Evolutionary conservation across 805 yeast genomes (phyloP), one percentile per base, ranked within the genome.

Genomic region (Jamesozyma rosinii): DNA sequence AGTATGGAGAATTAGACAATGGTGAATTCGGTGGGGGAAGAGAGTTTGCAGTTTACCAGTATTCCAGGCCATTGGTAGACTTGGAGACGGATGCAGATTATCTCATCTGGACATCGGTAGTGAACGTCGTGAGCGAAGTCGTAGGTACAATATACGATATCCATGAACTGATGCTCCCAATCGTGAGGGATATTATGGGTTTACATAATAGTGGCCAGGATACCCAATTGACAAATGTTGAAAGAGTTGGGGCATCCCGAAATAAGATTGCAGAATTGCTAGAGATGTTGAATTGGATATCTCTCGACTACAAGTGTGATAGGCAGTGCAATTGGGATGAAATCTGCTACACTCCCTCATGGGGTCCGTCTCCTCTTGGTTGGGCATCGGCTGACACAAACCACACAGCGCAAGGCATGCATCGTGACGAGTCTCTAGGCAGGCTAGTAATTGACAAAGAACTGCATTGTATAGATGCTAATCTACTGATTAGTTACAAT

Each of bases 291-390:
- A 56, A 63, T 37, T 77, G 78, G 78, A 48, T 55, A 3, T 44
- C 72, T 5, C 50, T 64, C 0, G 66, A 65, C 45, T 70, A 68
- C 44, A 48, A 61, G 35, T 76, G 81, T 54, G 50, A 65, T 0
- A 41, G 52, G 2, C 56, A 51, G 3, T 77, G 83, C 55, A 61
- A 50, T 0, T 57, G 61, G 59, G 70, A 74, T 49, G 77, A 74
- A 48, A 52, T 75, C 2, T 78, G 83, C 49, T 76, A 67, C 43
- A 68, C 75, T 14, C 82, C 82, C 1, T 71, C 79, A 0, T 76
- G 82, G 82, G 83, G 71, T 0, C 82, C 81, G 2, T 61, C 72
- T 0, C 79, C 79, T 3, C 36, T 75, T 20, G 72, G 74, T 1
- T 68, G 74, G 71, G 64, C 65, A 1, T 5, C 29, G 1, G 51